Evolutionary conservation across 345 rosid species (phyloP), one percentile per base, ranked within the genome.

Genomic region (Heritiera fomes): DNA sequence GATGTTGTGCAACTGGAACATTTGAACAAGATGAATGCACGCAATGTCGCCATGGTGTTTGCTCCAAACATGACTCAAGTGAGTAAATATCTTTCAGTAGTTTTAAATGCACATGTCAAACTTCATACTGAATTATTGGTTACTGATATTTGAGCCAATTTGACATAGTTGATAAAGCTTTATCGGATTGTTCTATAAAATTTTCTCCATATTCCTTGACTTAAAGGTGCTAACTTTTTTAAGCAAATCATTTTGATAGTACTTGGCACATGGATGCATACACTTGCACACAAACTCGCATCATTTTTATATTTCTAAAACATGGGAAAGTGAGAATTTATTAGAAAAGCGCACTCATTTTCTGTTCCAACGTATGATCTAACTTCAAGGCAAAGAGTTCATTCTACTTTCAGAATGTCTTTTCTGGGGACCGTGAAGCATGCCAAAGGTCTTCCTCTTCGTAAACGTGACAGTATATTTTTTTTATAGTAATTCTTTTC

Each of bases 1-100:
- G 99, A 97, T 87, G 96, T 97, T 68, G 96, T 89, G 0, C 94
- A 92, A 83, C 78, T 90, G 82, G 97, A 94, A 77, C 91, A 88
- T 86, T 55, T 91, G 32, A 97, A 94, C 86, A 94, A 94, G 89
- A 97, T 97, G 99, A 97, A 93, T 87, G 95, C 98, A 6, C 93
- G 98, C 6, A 97, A 97, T 85, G 83, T 97, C 1, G 98, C 99
- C 0, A 91, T 97, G 91, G 98, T 97, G 60, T 97, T 97, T 18
- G 98, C 99, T 47, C 99, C 99, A 76, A 97, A 97, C 90, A 97
- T 96, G 99, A 94, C 99, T 73, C 97, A 97, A 84, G 99, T 94
- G 82, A 85, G 90, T 84, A 45, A 75, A 47, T 15, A 72, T 13
- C 20, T 75, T 32, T 43, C 12, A 43, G 43, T 68, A 1, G 8